These are phyloP conservation scores for Tetradesmus obliquus DNA, from an alignment of 139 green algal genomes.

Conservation along the genomic window DNA sequence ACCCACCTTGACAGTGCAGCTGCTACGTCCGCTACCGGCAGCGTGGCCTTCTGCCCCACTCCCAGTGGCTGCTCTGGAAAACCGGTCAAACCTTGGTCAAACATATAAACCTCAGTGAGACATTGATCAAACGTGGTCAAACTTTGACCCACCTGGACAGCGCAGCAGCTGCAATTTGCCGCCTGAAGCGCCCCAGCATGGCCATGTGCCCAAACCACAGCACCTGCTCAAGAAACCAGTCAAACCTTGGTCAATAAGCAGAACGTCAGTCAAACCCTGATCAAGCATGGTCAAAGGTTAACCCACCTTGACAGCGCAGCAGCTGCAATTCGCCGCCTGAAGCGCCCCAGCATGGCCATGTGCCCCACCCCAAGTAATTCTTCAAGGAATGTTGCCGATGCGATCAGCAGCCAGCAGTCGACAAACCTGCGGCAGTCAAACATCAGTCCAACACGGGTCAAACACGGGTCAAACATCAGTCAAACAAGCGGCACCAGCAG, in stretches of 20 bases:
- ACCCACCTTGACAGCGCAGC: constrained; percentile 23
- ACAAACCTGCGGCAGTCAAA: constrained; percentile 29
- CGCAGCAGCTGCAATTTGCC: constrained; percentile 16
- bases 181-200: constrained; percentile 63
- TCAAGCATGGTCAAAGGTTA: neutral
- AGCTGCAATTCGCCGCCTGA: constrained; percentile 38
- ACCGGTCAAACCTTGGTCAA: no score
- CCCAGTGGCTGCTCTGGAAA: constrained; percentile 35
- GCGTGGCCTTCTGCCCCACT: constrained; percentile 65
- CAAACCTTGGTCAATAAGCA: neutral
- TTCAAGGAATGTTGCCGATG: constrained; percentile 15
- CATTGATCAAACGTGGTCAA: neutral
- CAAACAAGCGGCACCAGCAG: neutral
- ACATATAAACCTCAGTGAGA: neutral
- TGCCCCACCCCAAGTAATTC: constrained; percentile 55
- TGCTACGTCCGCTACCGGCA: constrained; percentile 43
- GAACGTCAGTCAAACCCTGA: neutral
- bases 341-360: constrained; percentile 71
- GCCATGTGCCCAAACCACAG: constrained; percentile 62
- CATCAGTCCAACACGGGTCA: no score
- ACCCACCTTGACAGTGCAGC: constrained; percentile 22
- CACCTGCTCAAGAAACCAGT: constrained; percentile 21
- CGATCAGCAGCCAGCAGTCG: constrained; percentile 41
- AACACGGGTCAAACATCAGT: constrained; percentile 7
- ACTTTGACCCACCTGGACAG: neutral